These are phyloP conservation scores for Globisporangium acanthophoron DNA, from an alignment of 352 stramenopile genomes.

Conservation along the genomic window DNA sequence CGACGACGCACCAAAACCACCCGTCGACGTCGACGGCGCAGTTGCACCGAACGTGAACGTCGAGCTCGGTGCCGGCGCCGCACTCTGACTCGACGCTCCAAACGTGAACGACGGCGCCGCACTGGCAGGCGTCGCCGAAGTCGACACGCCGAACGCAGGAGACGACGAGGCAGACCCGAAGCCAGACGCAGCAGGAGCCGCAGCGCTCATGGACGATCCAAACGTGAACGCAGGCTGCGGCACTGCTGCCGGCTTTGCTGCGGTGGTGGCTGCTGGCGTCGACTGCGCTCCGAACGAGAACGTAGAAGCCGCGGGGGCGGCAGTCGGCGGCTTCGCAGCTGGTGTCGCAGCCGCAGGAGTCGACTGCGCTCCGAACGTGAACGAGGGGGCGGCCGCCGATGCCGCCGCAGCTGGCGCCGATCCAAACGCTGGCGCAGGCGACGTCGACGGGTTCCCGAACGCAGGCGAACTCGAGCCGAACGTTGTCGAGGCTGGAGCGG, in stretches of 20 bases:
- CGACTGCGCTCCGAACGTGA: slow-evolving; percentile 17
- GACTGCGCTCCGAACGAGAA: slow-evolving; percentile 16
- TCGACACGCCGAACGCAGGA: slow-evolving; percentile 14
- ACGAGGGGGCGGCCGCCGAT: slow-evolving; percentile 10
- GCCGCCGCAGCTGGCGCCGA: slow-evolving; percentile 8
- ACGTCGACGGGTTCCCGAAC: slow-evolving; percentile 5
- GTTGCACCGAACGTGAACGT: slow-evolving; percentile 15
- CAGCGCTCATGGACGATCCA: slow-evolving; percentile 7
- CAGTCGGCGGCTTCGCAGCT: slow-evolving; percentile 4
- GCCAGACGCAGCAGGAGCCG: slow-evolving; percentile 14
- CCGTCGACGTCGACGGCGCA: slow-evolving; percentile 1
- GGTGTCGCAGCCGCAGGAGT: background rate
- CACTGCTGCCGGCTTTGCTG: background rate
- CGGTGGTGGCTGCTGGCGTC: slow-evolving; percentile 3
- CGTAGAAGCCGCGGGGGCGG: background rate
- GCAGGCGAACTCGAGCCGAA: slow-evolving; percentile 10
- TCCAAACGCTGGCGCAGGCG: slow-evolving; percentile 11
- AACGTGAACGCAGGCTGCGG: slow-evolving; percentile 18
- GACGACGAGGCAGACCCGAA: slow-evolving; percentile 18
- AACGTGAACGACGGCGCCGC: slow-evolving; percentile 24
- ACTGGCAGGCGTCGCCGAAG: background rate
- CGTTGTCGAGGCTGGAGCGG: slow-evolving; percentile 3
- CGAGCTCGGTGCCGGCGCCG: slow-evolving; percentile 1
- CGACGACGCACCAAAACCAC: slow-evolving; percentile 8
- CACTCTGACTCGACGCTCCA: slow-evolving; percentile 13